A percentile compares a stretch with the other conserved stretches of the same genome.
Evolutionary conservation across 2,329 filamentous ascomycete species (phyloP).

Genomic region (Chalaropsis ovoidea): DNA sequence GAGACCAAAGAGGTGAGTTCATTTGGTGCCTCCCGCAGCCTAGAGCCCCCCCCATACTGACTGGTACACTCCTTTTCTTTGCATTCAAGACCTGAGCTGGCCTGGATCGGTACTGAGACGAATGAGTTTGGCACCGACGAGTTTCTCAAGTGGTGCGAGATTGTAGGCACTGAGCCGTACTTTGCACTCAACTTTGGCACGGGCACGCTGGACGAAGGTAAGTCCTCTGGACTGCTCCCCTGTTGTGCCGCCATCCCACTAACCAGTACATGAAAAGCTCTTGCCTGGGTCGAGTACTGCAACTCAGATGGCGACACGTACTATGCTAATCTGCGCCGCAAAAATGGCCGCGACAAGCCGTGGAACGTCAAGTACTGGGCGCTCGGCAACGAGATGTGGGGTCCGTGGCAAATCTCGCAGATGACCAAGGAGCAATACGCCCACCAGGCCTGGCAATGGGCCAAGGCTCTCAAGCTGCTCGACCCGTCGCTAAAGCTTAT

Average conservation of each 20-base stretch:
- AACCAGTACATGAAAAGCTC: slow-evolving; percentile 31
- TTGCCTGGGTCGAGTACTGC: slow-evolving; percentile 80
- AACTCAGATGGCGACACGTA: slow-evolving; percentile 67
- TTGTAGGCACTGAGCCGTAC: slow-evolving; percentile 66
- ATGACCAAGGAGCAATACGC: slow-evolving; percentile 61
- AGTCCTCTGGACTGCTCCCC: slow-evolving; percentile 16
- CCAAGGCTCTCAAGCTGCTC: slow-evolving; percentile 59
- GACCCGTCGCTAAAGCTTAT: slow-evolving; percentile 61
- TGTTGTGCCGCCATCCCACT: background rate
- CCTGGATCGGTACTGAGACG: slow-evolving; percentile 65
- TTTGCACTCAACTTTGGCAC: slow-evolving; percentile 74
- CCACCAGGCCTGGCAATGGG: slow-evolving; percentile 59
- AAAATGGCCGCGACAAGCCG: slow-evolving; percentile 64
- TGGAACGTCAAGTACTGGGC: slow-evolving; percentile 81
- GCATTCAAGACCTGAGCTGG: slow-evolving; percentile 55
- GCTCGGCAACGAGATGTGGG: slow-evolving; percentile 65
- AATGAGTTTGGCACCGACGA: slow-evolving; percentile 80
- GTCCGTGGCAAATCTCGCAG: slow-evolving; percentile 57
- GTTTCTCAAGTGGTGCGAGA: slow-evolving; percentile 71
- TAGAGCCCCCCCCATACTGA: background rate
- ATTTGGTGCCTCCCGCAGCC: background rate
- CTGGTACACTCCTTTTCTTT: background rate
- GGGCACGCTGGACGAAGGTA: slow-evolving; percentile 42
- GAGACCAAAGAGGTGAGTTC: slow-evolving; percentile 42
- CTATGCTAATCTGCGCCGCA: slow-evolving; percentile 68